phyloP scores from a whole-genome alignment of 148 eudicot species.

The Spergularia marina region DNA sequence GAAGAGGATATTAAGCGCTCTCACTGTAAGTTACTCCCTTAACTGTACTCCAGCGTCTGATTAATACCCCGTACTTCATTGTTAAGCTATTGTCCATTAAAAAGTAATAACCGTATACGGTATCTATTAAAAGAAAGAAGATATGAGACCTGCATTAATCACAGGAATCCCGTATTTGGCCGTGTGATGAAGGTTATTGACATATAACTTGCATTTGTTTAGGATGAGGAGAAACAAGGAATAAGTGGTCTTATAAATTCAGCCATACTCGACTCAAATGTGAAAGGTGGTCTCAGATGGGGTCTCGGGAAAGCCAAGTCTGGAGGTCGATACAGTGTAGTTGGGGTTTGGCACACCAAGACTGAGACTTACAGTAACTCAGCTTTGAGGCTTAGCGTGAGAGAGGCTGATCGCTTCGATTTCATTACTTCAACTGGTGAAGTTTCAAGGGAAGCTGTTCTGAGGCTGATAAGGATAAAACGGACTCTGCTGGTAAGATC shows the following conservation, averaged over 20 bases:
- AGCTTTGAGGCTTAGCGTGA: constrained; percentile 17
- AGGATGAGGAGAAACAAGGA: constrained; percentile 30
- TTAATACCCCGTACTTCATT: too few species aligned
- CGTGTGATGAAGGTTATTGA: not conserved
- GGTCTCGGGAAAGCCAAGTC: constrained; percentile 26
- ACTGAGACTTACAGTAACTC: constrained; percentile 15
- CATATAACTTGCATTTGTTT: not conserved
- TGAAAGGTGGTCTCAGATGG: constrained; percentile 42
- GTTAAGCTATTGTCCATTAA: too few species aligned
- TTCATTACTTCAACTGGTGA: constrained; percentile 22
- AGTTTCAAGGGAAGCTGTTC: constrained; percentile 19
- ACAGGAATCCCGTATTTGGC: not conserved
- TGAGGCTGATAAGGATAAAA: constrained; percentile 19
- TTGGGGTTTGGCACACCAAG: constrained; percentile 28
- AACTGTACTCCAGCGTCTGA: too few species aligned
- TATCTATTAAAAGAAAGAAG: too few species aligned
- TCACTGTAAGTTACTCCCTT: constrained; percentile 13
- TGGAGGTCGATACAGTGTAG: constrained; percentile 22
- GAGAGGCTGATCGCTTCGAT: constrained; percentile 30
- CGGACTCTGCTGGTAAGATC: constrained; percentile 18
- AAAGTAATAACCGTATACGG: not conserved
- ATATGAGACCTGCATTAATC: not conserved
- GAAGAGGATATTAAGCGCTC: constrained; percentile 6
- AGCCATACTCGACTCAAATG: constrained; percentile 32
- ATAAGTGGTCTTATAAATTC: constrained; percentile 25